Evolutionary conservation across 1,139 yeast species (phyloP).

Genomic region (Lodderomyces beijingensis): DNA sequence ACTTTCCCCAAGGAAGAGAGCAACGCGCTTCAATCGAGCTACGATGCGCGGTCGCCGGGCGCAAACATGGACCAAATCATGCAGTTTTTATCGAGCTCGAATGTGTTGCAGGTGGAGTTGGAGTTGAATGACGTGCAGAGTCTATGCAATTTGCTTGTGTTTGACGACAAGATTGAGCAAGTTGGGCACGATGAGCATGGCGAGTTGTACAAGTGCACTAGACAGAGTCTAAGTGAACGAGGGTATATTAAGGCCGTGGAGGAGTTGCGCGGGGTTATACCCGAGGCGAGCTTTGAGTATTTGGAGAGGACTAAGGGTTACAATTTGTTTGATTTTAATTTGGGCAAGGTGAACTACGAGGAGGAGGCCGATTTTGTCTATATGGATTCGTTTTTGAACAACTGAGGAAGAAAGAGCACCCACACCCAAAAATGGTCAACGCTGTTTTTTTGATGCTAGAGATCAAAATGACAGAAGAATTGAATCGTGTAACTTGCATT

Average conservation of each 20-base stretch:
- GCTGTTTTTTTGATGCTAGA: too few relatives aligned
- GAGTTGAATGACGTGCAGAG: conserved; percentile 70
- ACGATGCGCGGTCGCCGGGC: conserved; percentile 53
- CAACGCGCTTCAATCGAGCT: conserved; percentile 34
- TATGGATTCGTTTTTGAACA: conserved; percentile 36
- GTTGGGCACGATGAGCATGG: conserved; percentile 27
- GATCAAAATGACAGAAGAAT: too few relatives aligned
- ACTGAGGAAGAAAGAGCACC: conserved; percentile 1
- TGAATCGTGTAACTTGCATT: too few relatives aligned
- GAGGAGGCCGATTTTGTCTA: conserved; percentile 33
- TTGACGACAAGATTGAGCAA: conserved; percentile 79
- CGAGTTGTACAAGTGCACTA: conserved; percentile 55
- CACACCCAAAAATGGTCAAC: neutral
- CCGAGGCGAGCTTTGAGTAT: conserved; percentile 5
- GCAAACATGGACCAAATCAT: conserved; percentile 71
- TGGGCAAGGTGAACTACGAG: conserved; percentile 14
- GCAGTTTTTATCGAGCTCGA: conserved; percentile 68
- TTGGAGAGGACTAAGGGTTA: conserved; percentile 18
- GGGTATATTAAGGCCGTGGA: conserved; percentile 30
- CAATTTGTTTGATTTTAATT: conserved; percentile 33
- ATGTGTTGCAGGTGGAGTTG: conserved; percentile 80
- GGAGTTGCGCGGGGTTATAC: conserved; percentile 4
- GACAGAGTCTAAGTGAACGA: conserved; percentile 59
- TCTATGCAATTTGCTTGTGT: conserved; percentile 81
- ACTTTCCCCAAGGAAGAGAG: conserved; percentile 63